Conservation (phyloP, 306 rosid genomes). For the Abrus precatorius region DNA sequence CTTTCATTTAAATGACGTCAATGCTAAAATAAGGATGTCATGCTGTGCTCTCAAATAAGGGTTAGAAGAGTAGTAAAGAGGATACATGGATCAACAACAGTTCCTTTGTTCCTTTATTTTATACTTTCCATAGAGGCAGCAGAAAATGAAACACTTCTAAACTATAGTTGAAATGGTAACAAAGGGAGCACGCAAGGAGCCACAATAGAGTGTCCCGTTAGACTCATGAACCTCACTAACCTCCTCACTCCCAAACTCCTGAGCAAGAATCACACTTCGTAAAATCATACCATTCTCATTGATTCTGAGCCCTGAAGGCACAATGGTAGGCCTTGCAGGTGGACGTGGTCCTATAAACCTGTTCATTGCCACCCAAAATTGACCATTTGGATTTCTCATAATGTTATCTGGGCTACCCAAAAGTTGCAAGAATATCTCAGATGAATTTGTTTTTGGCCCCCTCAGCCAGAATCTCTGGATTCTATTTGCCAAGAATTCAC, state of each 20-base stretch:
- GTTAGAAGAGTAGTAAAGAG: too few relatives aligned
- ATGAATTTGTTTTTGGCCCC: conserved; percentile 50
- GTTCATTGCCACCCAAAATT: conserved; percentile 57
- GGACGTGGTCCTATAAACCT: conserved; percentile 11
- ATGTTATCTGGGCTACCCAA: conserved; percentile 50
- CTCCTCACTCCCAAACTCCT: conserved; percentile 40
- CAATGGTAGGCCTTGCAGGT: background rate
- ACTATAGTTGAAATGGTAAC: conserved; percentile 6
- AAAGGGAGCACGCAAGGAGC: conserved; percentile 40
- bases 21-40: background rate
- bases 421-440: conserved; percentile 45
- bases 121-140: background rate
- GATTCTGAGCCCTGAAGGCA: conserved; percentile 41
- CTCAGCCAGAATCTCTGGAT: conserved; percentile 53
- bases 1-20: background rate
- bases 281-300: background rate
- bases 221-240: conserved; percentile 57
- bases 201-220: conserved; percentile 46
- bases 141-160: conserved; percentile 18
- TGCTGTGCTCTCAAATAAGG: background rate
- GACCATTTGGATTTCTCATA: conserved; percentile 41
- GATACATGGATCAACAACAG: background rate
- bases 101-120: background rate
- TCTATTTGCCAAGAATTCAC: conserved; percentile 48
- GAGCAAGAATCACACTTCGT: conserved; percentile 33